phyloP scores from a whole-genome alignment of 2,329 filamentous ascomycete genomes.

The Myriosclerotinia duriaeana region DNA sequence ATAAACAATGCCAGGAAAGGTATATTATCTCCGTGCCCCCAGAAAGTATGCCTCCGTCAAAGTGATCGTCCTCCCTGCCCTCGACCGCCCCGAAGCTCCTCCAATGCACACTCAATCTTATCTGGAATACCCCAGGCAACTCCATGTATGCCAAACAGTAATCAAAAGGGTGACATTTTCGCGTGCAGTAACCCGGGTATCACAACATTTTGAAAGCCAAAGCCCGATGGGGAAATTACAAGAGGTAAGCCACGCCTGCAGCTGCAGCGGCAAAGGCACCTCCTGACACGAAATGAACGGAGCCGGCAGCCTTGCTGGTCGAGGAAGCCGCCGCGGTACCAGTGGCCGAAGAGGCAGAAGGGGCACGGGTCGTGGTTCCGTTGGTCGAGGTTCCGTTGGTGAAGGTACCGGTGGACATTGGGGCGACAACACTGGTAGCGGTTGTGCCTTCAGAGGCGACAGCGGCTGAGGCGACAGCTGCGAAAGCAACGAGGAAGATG shows the following conservation, averaged over 20 bases:
- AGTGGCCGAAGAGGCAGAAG: background rate
- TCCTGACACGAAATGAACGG: slow-evolving; percentile 16
- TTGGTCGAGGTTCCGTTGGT: slow-evolving; percentile 17
- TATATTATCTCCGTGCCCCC: slow-evolving; percentile 14
- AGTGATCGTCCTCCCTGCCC: slow-evolving; percentile 10
- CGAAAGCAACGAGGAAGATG: slow-evolving; percentile 27
- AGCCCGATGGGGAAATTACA: slow-evolving; percentile 12
- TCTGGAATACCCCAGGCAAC: slow-evolving; percentile 19
- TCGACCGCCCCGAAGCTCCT: slow-evolving; percentile 18
- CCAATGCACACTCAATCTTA: slow-evolving; percentile 11
- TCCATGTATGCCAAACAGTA: slow-evolving; percentile 21
- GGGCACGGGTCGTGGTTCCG: slow-evolving; percentile 13
- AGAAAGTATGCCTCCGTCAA: slow-evolving; percentile 14
- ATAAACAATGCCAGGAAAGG: slow-evolving; percentile 12
- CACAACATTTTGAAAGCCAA: slow-evolving; percentile 20
- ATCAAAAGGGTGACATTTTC: slow-evolving; percentile 22
- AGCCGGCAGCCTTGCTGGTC: slow-evolving; percentile 18
- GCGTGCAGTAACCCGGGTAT: slow-evolving; percentile 21
- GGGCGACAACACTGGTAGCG: slow-evolving; percentile 13
- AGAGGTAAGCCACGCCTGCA: slow-evolving; percentile 23
- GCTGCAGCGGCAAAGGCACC: slow-evolving; percentile 18
- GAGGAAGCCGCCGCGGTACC: background rate
- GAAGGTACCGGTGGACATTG: slow-evolving; percentile 16
- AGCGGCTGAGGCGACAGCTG: slow-evolving; percentile 26
- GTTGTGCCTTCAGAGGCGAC: slow-evolving; percentile 22